phyloP scores from a whole-genome alignment of 306 rosid genomes.

The Vachellia collinsii region DNA sequence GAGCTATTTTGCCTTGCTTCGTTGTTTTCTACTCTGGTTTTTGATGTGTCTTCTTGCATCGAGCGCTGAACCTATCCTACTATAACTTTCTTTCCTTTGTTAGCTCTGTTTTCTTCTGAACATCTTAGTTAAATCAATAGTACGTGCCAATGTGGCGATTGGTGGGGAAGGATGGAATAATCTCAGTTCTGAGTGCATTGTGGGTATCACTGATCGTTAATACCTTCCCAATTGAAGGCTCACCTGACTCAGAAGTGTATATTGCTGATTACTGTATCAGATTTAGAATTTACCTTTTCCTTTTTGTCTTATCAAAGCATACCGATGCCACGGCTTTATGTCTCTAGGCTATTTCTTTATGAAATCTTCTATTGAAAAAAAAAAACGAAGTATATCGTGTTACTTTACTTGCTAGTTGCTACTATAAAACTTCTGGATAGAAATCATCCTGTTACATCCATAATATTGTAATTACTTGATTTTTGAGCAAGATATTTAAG shows the following conservation, averaged over 20 bases:
- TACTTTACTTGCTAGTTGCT: conserved; percentile 1
- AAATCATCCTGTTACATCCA: neutral
- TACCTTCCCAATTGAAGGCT: conserved; percentile 29
- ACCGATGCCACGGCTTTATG: neutral
- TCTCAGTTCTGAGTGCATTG: conserved; percentile 26
- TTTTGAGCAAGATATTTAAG: neutral
- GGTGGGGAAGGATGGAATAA: conserved; percentile 13
- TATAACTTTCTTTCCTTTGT: conserved; percentile 6
- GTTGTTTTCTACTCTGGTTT: conserved; percentile 86
- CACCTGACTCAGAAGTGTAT: conserved; percentile 39
- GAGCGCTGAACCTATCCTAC: neutral
- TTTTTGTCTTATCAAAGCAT: conserved; percentile 19
- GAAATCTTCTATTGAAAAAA: neutral
- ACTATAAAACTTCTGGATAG: neutral
- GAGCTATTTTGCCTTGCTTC: conserved; percentile 96
- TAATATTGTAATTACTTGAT: neutral
- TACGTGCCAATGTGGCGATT: neutral
- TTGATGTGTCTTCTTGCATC: conserved; percentile 36
- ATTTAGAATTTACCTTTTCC: conserved; percentile 13
- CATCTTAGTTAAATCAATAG: conserved; percentile 1
- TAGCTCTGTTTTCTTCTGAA: neutral
- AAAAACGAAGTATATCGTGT: neutral
- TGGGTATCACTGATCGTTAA: conserved; percentile 12
- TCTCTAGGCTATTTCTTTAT: neutral
- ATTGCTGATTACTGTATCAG: too few species aligned